Percentiles rank a stretch among this genome's conserved stretches.
Evolutionary conservation across 148 eudicot species (phyloP).

Genomic region (Salicornia ramosissima): DNA sequence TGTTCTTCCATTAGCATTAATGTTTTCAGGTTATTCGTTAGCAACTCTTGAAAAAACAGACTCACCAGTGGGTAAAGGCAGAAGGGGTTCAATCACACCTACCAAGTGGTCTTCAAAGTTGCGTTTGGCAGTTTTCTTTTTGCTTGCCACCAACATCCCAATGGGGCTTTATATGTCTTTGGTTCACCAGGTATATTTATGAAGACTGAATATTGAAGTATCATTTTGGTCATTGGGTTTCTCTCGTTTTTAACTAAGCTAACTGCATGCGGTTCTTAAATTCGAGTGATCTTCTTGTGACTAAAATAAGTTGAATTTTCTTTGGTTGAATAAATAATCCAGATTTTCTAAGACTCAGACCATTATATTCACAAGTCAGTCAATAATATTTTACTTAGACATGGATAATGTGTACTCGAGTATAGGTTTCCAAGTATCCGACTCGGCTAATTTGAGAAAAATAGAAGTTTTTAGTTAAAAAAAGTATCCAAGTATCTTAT

Average conservation of each 20-base stretch:
- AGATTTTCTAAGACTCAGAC: not conserved
- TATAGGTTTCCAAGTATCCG: no score
- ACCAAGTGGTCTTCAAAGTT: constrained; percentile 39
- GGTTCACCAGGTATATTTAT: constrained; percentile 79
- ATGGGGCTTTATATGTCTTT: constrained; percentile 94
- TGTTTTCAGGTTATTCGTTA: constrained; percentile 71
- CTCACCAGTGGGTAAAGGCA: constrained; percentile 33
- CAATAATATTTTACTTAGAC: no score
- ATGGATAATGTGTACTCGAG: no score
- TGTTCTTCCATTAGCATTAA: constrained; percentile 84
- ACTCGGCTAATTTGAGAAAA: no score
- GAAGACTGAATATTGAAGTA: not conserved
- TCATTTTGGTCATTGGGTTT: not conserved
- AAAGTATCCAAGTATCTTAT: no score
- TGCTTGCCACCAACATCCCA: constrained; percentile 79
- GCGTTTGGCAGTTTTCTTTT: constrained; percentile 47
- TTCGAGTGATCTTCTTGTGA: not conserved
- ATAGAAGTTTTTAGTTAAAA: no score
- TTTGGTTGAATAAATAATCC: not conserved
- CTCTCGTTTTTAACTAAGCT: not conserved
- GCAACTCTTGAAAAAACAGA: constrained; percentile 44
- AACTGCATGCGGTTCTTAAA: not conserved
- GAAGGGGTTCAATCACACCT: constrained; percentile 28
- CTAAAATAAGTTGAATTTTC: not conserved
- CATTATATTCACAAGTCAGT: not conserved